These are phyloP conservation scores for Avena atlantica DNA, from an alignment of 176 grass and related monocot species.

Conservation along the genomic window DNA sequence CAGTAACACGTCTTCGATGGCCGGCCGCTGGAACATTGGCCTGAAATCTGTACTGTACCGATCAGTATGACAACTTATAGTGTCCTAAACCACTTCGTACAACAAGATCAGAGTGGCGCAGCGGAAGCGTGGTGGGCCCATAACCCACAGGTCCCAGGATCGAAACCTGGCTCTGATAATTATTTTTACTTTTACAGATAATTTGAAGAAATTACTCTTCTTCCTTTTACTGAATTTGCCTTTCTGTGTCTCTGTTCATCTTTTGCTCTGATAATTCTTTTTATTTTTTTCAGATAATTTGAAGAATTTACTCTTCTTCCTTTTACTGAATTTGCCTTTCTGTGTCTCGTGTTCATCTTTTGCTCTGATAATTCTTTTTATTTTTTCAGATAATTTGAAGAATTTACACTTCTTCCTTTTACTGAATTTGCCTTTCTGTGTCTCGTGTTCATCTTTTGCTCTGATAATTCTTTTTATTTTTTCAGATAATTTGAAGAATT, in stretches of 20 bases:
- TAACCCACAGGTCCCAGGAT: conserved; percentile 96
- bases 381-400: background rate
- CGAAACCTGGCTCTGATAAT: conserved; percentile 60
- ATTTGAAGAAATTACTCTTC: too few species aligned
- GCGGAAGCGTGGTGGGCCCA: conserved; percentile 96
- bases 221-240: too few species aligned
- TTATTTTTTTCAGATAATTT: background rate
- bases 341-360: background rate
- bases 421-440: background rate
- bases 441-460: background rate
- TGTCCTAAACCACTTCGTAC: background rate
- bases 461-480: background rate
- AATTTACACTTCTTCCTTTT: background rate
- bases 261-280: too few species aligned
- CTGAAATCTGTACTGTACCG: too few species aligned
- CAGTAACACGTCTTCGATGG: too few species aligned
- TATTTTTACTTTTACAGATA: too few species aligned
- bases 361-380: background rate
- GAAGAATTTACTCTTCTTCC: background rate
- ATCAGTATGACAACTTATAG: fast-evolving
- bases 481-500: background rate
- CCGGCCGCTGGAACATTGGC: too few species aligned
- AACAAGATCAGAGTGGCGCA: conserved; percentile 82
- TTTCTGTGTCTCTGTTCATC: too few species aligned
- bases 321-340: background rate